These are phyloP conservation scores for Neonectria punicea DNA, from an alignment of 2,329 filamentous ascomycete species.

Conservation along the genomic window DNA sequence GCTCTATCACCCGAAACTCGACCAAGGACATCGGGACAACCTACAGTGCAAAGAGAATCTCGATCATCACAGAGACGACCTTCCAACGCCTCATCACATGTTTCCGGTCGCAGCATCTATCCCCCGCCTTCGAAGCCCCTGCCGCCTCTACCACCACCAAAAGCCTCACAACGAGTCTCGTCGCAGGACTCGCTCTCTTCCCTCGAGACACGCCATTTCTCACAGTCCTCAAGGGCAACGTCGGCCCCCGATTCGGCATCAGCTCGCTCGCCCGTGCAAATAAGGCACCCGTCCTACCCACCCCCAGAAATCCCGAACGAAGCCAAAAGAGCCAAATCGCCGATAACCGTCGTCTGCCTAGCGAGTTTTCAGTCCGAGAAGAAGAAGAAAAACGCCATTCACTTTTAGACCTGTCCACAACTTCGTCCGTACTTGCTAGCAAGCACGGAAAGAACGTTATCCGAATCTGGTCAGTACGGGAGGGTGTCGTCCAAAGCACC, in stretches of 20 bases:
- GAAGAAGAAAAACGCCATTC: slow-evolving; percentile 46
- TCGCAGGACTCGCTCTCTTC: slow-evolving; percentile 28
- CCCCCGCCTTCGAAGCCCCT: slow-evolving; percentile 35
- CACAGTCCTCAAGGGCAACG: slow-evolving; percentile 21
- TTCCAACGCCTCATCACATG: slow-evolving; percentile 1
- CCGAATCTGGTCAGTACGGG: slow-evolving; percentile 88
- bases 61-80: background rate
- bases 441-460: slow-evolving; percentile 74
- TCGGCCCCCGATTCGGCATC: slow-evolving; percentile 20
- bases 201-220: slow-evolving; percentile 26
- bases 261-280: slow-evolving; percentile 14
- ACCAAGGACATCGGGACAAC: background rate
- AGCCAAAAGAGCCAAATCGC: background rate
- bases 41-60: background rate
- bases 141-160: slow-evolving; percentile 25
- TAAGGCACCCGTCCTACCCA: slow-evolving; percentile 8
- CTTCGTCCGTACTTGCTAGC: slow-evolving; percentile 48
- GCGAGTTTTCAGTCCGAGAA: slow-evolving; percentile 42
- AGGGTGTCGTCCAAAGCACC: slow-evolving; percentile 74
- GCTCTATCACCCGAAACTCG: background rate
- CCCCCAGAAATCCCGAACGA: background rate
- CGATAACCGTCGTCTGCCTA: slow-evolving; percentile 33
- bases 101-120: slow-evolving; percentile 21
- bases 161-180: slow-evolving; percentile 11
- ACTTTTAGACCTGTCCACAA: slow-evolving; percentile 51